Evolutionary conservation across 2,329 filamentous ascomycete genomes (phyloP), one percentile per base, ranked within the genome.

Genomic region (Domatiomyces globalis): DNA sequence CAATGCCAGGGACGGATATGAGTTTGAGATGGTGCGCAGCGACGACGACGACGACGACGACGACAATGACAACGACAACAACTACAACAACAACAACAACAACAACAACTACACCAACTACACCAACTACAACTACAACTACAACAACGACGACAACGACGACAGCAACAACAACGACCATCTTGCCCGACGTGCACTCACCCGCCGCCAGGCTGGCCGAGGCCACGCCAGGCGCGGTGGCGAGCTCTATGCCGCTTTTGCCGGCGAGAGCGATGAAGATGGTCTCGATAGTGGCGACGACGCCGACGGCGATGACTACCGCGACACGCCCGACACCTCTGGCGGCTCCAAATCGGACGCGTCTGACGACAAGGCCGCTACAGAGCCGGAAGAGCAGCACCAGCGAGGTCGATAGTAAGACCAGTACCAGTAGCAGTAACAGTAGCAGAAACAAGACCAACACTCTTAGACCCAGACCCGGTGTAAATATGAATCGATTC

Each of bases 211-310:
- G 22, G 22, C 58, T 74, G 76, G 49, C 68, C 66, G 65, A 33
- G 67, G 65, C 60, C 75, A 68, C 66, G 65, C 73, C 58, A 73
- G 87, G 48, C 68, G 71, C 18, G 92, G 87, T 1, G 88, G 90
- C 25, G 90, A 96, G 71, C 71, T 98, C 45, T 98, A 98, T 66
- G 92, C 98, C 72, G 92, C 92, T 4, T 98, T 98, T 74, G 92
- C 92, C 0, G 89, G 87, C 15, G 90, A 88, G 49, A 90, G 90
- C 52, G 89, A 92, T 52, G 84, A 87, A 51, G 62, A 65, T 2
- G 45, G 36, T 22, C 4, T 20, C 9, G 43, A 19, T 8, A 45
- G 43, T n/a, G 46, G 46, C 19, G 12, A 15, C 33, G 68, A 70
- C 39, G 64, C 64, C 48, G 69, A 69, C 12, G 71, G 73, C 39